Base-by-base conservation (phyloP, 2,329 filamentous ascomycete genomes). In the Nothopassalora personata region DNA sequence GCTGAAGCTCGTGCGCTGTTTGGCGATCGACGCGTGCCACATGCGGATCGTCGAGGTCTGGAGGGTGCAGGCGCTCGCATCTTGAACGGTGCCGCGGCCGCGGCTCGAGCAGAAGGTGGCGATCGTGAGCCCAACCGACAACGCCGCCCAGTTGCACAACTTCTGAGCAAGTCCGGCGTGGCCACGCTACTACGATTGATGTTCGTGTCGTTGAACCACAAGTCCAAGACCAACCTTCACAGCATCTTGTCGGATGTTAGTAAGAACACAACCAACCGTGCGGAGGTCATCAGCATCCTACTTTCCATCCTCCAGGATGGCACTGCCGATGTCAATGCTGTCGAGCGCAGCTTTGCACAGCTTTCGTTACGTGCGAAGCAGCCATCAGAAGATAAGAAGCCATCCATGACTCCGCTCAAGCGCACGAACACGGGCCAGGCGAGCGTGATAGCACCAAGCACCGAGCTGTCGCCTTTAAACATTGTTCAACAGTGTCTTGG, bases 181-280 rank as follows among this genome's bases (percentile, higher is more conserved):
- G 94, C 95, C 28, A 97, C 94, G n/a, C 79, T 99, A 34, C 81
- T 99, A 47, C 90, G 95, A n/a, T 83, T 99, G 9, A 97, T 99
- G 93, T 99, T 99, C 73, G 91, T 97, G 68, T 89, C 90, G 51
- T 90, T 97, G 65, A 90, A 93, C 64, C 90, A 90, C 23, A 94
- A 90, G 62, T 88, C 94, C 52, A 90, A 91, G 65, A 85, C 83
- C 62, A 89, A 91, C 60, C 81, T 99, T 55, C 93, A 94, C 71
- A 87, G 88, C 57, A 90, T 99, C 55, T 86, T 99, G 54, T 86
- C 90, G 62, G 91, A 96, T 66, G 87, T 97, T 28, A 97, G 91
- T 71, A 89, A 96, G 75, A 99, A 99, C 72, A 87, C 91, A n/a
- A 91, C 97, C 71, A 99, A 94, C 70, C 86, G 94, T 36, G 86